Base-by-base conservation (phyloP, 495 filamentous ascomycete genomes). In the Oidiodendron maius region DNA sequence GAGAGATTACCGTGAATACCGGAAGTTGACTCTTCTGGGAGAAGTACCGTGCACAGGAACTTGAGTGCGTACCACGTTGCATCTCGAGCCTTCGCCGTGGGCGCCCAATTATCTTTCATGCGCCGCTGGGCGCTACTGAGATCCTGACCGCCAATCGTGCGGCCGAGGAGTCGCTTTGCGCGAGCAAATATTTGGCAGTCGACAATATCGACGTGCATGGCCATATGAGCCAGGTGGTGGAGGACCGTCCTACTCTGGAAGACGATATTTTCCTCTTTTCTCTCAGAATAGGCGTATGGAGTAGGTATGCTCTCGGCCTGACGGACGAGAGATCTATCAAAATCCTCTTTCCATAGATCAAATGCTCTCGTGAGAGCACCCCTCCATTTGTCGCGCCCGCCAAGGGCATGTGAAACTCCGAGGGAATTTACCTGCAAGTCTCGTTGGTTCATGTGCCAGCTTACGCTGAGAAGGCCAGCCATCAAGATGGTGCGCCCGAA, bases 401-500 rank as follows among this genome's bases (percentile, higher is more conserved):
- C 91, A 0, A 96, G 82, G 1, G 89, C 86, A 54, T 86, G 81
- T 21, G 73, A 72, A 36, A 81, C 82, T 0, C 83, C 82, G 0
- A 98, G 79, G 4, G 89, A 89, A 62, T 84, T 93, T 40, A 96
- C 83, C 68, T 97, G 93, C 3, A 97, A 77, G 64, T 98, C 93
- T 49, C 91, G 78, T 65, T 97, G 91, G 64, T 96, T 95, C 81
- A 97, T 89, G 65, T 97, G 93, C 89, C 90, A 97, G 66, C 84
- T 90, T 28, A 97, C 89, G 56, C 87, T 95, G 20, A 98, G 72
- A 44, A 98, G 64, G 1, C 93, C 93, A 13, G 91, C 86, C 89
- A 98, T 96, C 43, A 98, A 75, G 43, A 96, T 91, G 3, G 83
- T 93, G n/a, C 93, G 80, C 3, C 93, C 93, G 63, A 97, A 98